These are phyloP conservation scores for Ceratocystis variospora DNA, from an alignment of 2,329 filamentous ascomycete genomes.

Conservation along the genomic window DNA sequence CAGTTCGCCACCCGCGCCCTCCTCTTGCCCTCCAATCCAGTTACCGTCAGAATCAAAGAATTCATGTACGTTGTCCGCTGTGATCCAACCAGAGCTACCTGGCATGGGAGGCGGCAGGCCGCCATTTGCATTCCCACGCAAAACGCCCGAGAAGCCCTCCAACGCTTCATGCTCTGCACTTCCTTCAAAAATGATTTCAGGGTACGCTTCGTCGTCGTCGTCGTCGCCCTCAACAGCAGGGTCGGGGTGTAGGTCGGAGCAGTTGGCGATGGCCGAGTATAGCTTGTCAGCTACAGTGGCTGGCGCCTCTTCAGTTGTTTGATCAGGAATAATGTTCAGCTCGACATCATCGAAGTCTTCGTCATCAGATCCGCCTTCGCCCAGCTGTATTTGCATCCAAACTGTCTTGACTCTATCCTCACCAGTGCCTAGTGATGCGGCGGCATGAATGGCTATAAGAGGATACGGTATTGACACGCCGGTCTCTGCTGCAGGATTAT, in stretches of 20 bases:
- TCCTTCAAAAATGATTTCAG: slow-evolving; percentile 41
- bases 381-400: slow-evolving; percentile 56
- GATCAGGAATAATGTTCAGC: slow-evolving; percentile 47
- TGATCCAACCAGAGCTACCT: slow-evolving; percentile 72
- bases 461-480: slow-evolving; percentile 62
- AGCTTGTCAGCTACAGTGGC: slow-evolving; percentile 31
- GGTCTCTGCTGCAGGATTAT: slow-evolving; percentile 40
- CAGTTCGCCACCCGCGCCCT: slow-evolving; percentile 37
- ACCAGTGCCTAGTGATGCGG: slow-evolving; percentile 37
- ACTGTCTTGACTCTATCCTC: slow-evolving; percentile 35
- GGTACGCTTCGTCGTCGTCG: slow-evolving; percentile 36
- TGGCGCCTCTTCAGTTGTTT: slow-evolving; percentile 22
- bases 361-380: slow-evolving; percentile 37
- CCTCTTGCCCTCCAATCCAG: slow-evolving; percentile 48
- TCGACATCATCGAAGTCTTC: slow-evolving; percentile 55
- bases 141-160: slow-evolving; percentile 43
- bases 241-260: slow-evolving; percentile 65
- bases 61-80: slow-evolving; percentile 75
- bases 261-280: slow-evolving; percentile 57
- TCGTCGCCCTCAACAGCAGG: slow-evolving; percentile 45
- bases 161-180: slow-evolving; percentile 36
- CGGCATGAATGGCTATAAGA: slow-evolving; percentile 59
- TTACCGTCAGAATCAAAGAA: slow-evolving; percentile 73
- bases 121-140: slow-evolving; percentile 34
- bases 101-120: slow-evolving; percentile 54